These are phyloP conservation scores for Hyaloscypha finlandica DNA, from an alignment of 495 filamentous ascomycete species.

Conservation along the genomic window DNA sequence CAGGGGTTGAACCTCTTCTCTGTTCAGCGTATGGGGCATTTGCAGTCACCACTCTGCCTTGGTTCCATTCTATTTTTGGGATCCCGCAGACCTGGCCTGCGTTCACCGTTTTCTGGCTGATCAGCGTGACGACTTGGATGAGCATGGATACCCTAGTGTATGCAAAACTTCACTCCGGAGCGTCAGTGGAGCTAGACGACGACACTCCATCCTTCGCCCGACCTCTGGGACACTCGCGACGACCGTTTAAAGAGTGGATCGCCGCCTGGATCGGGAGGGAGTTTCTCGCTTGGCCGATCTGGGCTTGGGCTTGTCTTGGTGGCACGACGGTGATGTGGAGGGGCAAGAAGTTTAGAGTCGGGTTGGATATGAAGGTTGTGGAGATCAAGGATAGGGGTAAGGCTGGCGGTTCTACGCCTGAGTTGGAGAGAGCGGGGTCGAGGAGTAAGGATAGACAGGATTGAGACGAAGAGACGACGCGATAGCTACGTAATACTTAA, in stretches of 20 bases:
- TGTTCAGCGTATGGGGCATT: conserved; percentile 80
- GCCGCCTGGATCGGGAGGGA: conserved; percentile 86
- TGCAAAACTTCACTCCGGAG: conserved; percentile 67
- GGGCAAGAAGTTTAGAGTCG: conserved; percentile 78
- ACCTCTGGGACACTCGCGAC: conserved; percentile 47
- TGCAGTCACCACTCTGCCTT: conserved; percentile 72
- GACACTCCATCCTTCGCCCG: conserved; percentile 73
- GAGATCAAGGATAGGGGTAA: conserved; percentile 34
- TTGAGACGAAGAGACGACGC: not conserved
- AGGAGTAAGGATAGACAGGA: conserved; percentile 31
- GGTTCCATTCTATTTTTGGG: conserved; percentile 53
- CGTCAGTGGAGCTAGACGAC: conserved; percentile 69
- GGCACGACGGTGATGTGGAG: conserved; percentile 87
- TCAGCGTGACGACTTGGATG: conserved; percentile 70
- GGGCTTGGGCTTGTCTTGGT: conserved; percentile 80
- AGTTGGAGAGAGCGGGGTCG: conserved; percentile 16
- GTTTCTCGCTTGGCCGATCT: conserved; percentile 79
- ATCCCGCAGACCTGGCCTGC: conserved; percentile 68
- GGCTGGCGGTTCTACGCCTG: conserved; percentile 1
- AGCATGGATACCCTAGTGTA: conserved; percentile 72
- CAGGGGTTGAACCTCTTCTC: conserved; percentile 86
- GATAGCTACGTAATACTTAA: not conserved
- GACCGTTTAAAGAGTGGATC: conserved; percentile 70
- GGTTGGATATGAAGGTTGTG: conserved; percentile 78
- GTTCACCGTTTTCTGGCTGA: conserved; percentile 66